Evolutionary conservation across 140 eudicot species (phyloP).

Genomic region (Senecio squalidus): DNA sequence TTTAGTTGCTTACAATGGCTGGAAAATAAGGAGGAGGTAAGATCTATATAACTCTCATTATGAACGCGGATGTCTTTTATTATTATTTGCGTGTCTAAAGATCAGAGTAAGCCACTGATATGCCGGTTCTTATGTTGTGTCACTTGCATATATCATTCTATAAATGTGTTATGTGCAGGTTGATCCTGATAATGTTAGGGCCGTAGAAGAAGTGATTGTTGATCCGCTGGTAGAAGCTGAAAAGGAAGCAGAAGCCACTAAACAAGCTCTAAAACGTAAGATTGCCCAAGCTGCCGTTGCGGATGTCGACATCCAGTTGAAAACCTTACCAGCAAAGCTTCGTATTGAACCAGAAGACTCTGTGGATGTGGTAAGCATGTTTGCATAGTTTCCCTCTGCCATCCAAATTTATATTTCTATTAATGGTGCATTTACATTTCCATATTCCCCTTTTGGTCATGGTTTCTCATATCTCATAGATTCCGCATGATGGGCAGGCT

Average conservation of each 20-base stretch:
- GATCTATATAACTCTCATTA: background rate
- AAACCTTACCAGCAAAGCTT: constrained; percentile 80
- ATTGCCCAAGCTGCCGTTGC: constrained; percentile 82
- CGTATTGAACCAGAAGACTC: constrained; percentile 91
- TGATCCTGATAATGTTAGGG: constrained; percentile 86
- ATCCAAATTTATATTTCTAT: background rate
- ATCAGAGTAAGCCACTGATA: background rate
- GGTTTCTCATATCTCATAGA: no score
- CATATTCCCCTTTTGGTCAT: background rate
- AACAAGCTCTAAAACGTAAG: constrained; percentile 86
- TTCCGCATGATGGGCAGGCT: no score
- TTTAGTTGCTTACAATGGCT: constrained; percentile 61
- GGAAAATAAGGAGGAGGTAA: constrained; percentile 98
- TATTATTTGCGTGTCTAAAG: background rate
- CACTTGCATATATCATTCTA: background rate
- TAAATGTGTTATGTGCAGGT: constrained; percentile 45
- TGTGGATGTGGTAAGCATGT: constrained; percentile 83
- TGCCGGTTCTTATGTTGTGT: background rate
- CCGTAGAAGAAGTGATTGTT: constrained; percentile 49
- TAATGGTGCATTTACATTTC: background rate
- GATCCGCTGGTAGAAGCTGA: constrained; percentile 88
- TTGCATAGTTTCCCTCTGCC: background rate
- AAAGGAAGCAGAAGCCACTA: constrained; percentile 94
- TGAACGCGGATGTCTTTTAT: background rate
- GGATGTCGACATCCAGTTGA: constrained; percentile 66